A percentile compares a stretch with the other conserved stretches of the same genome.
Evolutionary conservation across 1,139 yeast species (phyloP).

Genomic region (Suhomyces chickasaworum): DNA sequence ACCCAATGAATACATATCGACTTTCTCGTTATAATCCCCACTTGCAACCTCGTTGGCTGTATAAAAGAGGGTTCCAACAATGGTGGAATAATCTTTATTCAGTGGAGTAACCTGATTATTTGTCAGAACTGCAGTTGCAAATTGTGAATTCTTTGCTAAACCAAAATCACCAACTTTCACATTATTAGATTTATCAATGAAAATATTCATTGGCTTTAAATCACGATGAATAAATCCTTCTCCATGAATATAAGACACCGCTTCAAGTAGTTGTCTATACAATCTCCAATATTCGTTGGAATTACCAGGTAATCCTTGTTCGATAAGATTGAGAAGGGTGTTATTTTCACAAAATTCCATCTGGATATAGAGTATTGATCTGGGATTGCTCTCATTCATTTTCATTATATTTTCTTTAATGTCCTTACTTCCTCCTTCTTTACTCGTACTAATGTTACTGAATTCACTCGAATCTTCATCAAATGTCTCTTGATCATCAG

Average conservation of each 20-base stretch:
- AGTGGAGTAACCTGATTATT: slow-evolving; percentile 41
- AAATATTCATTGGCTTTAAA: slow-evolving; percentile 92
- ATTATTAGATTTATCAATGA: slow-evolving; percentile 85
- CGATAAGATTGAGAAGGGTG: slow-evolving; percentile 79
- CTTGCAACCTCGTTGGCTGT: slow-evolving; percentile 87
- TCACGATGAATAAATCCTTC: slow-evolving; percentile 96
- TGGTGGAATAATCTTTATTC: slow-evolving; percentile 79
- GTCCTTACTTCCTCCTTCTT: slow-evolving; percentile 15
- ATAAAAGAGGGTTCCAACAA: slow-evolving; percentile 90
- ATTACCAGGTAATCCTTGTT: slow-evolving; percentile 72
- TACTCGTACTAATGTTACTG: slow-evolving; percentile 16
- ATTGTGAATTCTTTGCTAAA: slow-evolving; percentile 76
- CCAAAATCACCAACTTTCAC: slow-evolving; percentile 98
- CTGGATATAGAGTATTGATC: slow-evolving; percentile 76
- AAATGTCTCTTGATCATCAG: slow-evolving; percentile 13
- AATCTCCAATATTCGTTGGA: slow-evolving; percentile 87
- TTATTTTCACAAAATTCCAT: slow-evolving; percentile 99
- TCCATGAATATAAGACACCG: slow-evolving; percentile 84
- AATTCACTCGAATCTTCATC: slow-evolving; percentile 7
- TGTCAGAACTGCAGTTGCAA: slow-evolving; percentile 41
- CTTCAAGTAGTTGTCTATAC: slow-evolving; percentile 86
- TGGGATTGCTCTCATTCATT: slow-evolving; percentile 20
- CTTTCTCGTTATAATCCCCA: slow-evolving; percentile 84
- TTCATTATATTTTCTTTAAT: slow-evolving; percentile 4
- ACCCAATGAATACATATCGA: slow-evolving; percentile 94